These are phyloP conservation scores for Cruciata laevipes DNA, from an alignment of 257 asterid species.

Conservation along the genomic window DNA sequence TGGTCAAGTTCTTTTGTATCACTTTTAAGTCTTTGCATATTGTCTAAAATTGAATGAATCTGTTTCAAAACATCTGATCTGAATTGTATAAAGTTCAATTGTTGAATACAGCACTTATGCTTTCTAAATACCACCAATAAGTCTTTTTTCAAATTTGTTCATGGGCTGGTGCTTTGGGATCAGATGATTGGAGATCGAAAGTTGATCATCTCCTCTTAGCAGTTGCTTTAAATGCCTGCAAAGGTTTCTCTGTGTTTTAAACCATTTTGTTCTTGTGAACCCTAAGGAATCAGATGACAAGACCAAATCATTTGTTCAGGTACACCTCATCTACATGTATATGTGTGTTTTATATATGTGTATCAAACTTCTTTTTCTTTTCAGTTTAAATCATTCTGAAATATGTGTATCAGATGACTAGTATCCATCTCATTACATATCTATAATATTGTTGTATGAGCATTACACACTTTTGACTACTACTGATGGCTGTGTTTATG, in stretches of 20 bases:
- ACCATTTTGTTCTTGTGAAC: conserved; percentile 57
- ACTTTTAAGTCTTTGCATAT: too few species aligned
- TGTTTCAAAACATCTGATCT: too few species aligned
- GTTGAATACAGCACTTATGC: too few species aligned
- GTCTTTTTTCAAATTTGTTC: conserved; percentile 6
- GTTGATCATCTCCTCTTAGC: conserved; percentile 60
- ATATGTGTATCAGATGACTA: neutral
- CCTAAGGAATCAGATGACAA: conserved; percentile 52
- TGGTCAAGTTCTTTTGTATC: too few species aligned
- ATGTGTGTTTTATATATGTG: neutral
- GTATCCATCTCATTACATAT: too few species aligned
- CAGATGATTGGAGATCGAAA: conserved; percentile 61
- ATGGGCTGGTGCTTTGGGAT: conserved; percentile 72
- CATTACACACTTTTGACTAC: neutral
- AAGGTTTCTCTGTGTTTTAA: conserved; percentile 27
- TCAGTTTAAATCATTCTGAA: neutral
- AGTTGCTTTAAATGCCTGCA: conserved; percentile 57
- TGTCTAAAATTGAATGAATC: too few species aligned
- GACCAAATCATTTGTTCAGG: conserved; percentile 66
- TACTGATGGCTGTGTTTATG: neutral
- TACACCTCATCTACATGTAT: conserved; percentile 15
- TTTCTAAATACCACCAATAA: conserved; percentile 9
- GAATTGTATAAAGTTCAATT: too few species aligned
- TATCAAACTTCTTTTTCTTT: neutral
- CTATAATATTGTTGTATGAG: neutral